Percentiles rank a stretch among this genome's conserved stretches.
Evolutionary conservation across 2,329 filamentous ascomycete genomes (phyloP).

Genomic region (Fusarium nodosum): DNA sequence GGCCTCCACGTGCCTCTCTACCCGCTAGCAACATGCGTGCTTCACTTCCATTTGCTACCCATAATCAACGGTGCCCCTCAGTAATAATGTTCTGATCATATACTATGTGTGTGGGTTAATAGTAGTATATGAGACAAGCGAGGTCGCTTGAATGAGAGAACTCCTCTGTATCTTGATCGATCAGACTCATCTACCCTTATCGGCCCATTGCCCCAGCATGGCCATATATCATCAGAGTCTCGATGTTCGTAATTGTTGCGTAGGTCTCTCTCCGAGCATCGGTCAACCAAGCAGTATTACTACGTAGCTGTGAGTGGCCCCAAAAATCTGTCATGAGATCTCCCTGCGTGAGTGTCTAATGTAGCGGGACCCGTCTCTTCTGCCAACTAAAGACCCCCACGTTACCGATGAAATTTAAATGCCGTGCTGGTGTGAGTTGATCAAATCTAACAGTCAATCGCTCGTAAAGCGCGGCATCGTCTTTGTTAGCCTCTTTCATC

Average conservation of each 20-base stretch:
- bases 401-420: slow-evolving; percentile 36
- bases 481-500: slow-evolving; percentile 29
- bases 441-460: slow-evolving; percentile 21
- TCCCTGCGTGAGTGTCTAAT: slow-evolving; percentile 31
- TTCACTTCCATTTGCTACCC: slow-evolving; percentile 8
- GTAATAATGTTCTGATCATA: slow-evolving; percentile 1
- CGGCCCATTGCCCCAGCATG: background rate
- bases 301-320: slow-evolving; percentile 10
- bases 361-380: slow-evolving; percentile 32
- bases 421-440: slow-evolving; percentile 40
- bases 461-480: slow-evolving; percentile 39
- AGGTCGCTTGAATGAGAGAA: background rate
- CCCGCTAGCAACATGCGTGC: slow-evolving; percentile 17
- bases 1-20: slow-evolving; percentile 5
- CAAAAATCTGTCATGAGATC: slow-evolving; percentile 36
- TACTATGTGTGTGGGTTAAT: background rate
- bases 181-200: too few species aligned
- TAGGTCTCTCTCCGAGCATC: background rate
- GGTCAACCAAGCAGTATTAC: background rate
- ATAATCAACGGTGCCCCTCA: slow-evolving; percentile 22
- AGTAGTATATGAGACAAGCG: background rate
- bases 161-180: background rate
- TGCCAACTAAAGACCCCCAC: slow-evolving; percentile 38
- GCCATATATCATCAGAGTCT: background rate
- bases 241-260: background rate